Base-by-base conservation (phyloP, 192 early-diverging fungal species). In the Phycomyces nitens region DNA sequence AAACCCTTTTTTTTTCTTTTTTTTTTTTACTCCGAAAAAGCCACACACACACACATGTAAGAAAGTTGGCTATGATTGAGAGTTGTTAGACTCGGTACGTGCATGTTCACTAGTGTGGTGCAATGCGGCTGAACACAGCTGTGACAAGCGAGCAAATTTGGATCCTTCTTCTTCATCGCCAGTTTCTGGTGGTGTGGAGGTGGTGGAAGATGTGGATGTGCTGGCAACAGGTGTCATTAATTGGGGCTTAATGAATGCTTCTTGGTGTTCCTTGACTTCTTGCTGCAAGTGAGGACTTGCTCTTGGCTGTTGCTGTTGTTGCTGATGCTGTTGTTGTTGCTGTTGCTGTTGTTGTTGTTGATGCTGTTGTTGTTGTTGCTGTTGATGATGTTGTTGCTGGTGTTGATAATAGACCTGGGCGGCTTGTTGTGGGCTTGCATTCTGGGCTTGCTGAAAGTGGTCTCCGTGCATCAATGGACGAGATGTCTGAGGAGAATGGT, bases 101-200 rank as follows among this genome's bases (percentile, higher is more conserved):
- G 34, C 60, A 44, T 27, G 58, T 60, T 23, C 57, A 58, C 43
- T 56, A 58, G 12, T 62, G 43, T 47, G 44, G 18, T 27, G 38
- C n/a, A 69, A 53, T 47, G 66, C 66, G 40, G 66, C 66, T 4
- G 53, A 49, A 20, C 66, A 69, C 6, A 69, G 53, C 38, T 69
- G 66, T 16, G 66, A 56, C 24, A 69, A 53, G 15, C 66, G 42
- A 55, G 60, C 42, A 4, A 57, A 56, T 24, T 56, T 60, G 21
- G 53, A 44, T 8, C 59, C 44, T 57, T 69, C 66, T 54, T 62
- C 60, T 27, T 69, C 66, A 26, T 67, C 68, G 21, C 64, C 63
- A 23, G 70, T 72, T 18, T 70, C 70, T 62, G 75, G 77, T n/a
- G 62, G 59, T 23, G 75, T 75, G 15, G 76, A 68, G 7, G 65